Evolutionary conservation across 192 early-diverging fungal species (phyloP).

Genomic region (Coemansia brasiliensis): DNA sequence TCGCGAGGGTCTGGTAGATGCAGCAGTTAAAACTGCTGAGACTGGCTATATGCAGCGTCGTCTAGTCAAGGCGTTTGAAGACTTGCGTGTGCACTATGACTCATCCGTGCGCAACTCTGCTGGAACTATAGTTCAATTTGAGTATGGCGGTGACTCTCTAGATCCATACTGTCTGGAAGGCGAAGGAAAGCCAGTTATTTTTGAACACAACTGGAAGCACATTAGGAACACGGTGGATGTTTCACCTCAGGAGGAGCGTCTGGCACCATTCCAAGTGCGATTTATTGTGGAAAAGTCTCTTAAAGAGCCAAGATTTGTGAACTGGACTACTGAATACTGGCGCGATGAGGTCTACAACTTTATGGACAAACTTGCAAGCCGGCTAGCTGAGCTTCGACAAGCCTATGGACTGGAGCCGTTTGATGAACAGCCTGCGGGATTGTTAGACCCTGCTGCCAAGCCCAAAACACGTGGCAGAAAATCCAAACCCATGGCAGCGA

Average conservation of each 20-base stretch:
- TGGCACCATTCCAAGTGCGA: conserved; percentile 50
- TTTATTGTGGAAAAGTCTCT: conserved; percentile 57
- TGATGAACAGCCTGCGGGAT: conserved; percentile 15
- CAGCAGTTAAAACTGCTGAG: conserved; percentile 99
- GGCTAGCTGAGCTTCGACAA: conserved; percentile 59
- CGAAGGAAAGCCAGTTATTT: conserved; percentile 83
- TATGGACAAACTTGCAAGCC: conserved; percentile 59
- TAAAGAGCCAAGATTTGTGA: conserved; percentile 40
- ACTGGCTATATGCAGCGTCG: conserved; percentile 98
- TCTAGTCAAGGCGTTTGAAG: conserved; percentile 97
- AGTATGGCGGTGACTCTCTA: conserved; percentile 93
- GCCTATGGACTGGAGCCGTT: conserved; percentile 36
- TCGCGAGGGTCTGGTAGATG: conserved; percentile 99
- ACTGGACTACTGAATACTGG: conserved; percentile 55
- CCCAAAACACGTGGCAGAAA: conserved; percentile 32
- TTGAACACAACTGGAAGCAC: conserved; percentile 79
- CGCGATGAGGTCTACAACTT: conserved; percentile 62
- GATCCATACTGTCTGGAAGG: conserved; percentile 95
- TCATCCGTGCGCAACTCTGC: conserved; percentile 89
- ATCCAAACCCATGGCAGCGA: conserved; percentile 11
- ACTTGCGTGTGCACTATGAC: conserved; percentile 94
- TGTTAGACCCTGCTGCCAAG: conserved; percentile 8
- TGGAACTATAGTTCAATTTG: conserved; percentile 91
- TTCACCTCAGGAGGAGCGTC: conserved; percentile 14
- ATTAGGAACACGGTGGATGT: conserved; percentile 29